These are phyloP conservation scores for Aspergillus ibericus DNA, from an alignment of 2,329 filamentous ascomycete genomes.

Conservation along the genomic window DNA sequence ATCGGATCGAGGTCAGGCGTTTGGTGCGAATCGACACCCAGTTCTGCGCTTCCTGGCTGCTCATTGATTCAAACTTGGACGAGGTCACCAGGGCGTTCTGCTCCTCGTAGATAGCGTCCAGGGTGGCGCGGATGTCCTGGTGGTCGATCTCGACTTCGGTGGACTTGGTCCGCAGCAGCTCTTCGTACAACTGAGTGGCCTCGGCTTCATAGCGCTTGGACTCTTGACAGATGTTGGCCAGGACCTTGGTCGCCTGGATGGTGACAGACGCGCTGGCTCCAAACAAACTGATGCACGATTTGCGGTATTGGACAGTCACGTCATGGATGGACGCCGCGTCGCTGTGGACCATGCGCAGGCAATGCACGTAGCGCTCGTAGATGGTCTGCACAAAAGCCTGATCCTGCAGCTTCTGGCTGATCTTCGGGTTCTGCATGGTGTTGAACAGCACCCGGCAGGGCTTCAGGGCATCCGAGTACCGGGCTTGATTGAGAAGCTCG, in stretches of 20 bases:
- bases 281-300: slow-evolving; percentile 36
- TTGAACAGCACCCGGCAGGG: slow-evolving; percentile 37
- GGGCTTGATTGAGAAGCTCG: slow-evolving; percentile 39
- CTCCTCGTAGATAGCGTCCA: slow-evolving; percentile 41
- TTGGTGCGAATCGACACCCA: slow-evolving; percentile 30
- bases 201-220: slow-evolving; percentile 36
- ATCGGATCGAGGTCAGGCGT: slow-evolving; percentile 29
- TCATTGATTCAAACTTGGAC: slow-evolving; percentile 21
- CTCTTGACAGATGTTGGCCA: slow-evolving; percentile 41
- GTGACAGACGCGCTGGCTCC: slow-evolving; percentile 38
- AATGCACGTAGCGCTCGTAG: slow-evolving; percentile 36
- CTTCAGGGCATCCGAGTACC: slow-evolving; percentile 36
- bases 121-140: slow-evolving; percentile 33
- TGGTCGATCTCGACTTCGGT: slow-evolving; percentile 29
- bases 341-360: slow-evolving; percentile 34
- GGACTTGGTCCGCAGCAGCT: slow-evolving; percentile 33
- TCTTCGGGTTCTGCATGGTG: slow-evolving; percentile 34
- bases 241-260: slow-evolving; percentile 34
- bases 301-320: slow-evolving; percentile 35
- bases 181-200: slow-evolving; percentile 37
- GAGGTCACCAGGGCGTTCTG: slow-evolving; percentile 24
- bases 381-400: slow-evolving; percentile 32
- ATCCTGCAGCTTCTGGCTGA: slow-evolving; percentile 35
- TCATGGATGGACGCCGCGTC: slow-evolving; percentile 35
- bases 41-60: slow-evolving; percentile 27